Base-by-base conservation (phyloP, 1,284 basidiomycete genomes). In the Trichosporon inkin region DNA sequence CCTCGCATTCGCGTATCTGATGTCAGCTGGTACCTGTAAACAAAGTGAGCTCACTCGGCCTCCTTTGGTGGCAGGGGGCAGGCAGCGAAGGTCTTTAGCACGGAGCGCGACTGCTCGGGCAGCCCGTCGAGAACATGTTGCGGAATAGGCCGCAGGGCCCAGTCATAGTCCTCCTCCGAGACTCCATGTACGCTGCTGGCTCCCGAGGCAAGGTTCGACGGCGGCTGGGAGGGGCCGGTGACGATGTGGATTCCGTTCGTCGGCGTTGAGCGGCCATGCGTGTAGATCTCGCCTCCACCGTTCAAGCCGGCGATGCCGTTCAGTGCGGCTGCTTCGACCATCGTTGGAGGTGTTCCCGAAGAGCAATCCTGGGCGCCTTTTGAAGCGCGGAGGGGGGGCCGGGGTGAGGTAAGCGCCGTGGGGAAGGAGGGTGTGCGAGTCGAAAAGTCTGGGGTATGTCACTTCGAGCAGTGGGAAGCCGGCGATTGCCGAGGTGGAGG, bases 1-100 rank as follows among this genome's bases (percentile, higher is more conserved):
- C 28, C 70, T 71, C 14, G 75, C 72, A 1, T 71, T 57, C 0
- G 76, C 75, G 39, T 71, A 70, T 19, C 78, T 79, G 44, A 0
- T 1, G 24, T 38, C 20, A 53, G 47, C 58, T 3, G 32, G 7
- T 24, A 8, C 22, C n/a, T n/a, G n/a, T n/a, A n/a, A 14, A 2
- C 10, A 16, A 11, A 2, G 6, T 22, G 5, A n/a, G 41, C 44
- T 49, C 22, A 49, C 44, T 49, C 44, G 10, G 17, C 44, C 3
- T 3, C 22, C n/a, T 49, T 49, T 10, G 22, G 22, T 8, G 14
- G 28, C 28, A 32, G 14, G 0, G 44, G 44, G 28, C 24, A 49
- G 3, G 6, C 13, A 16, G 22, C 44, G 22, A 49, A 49, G 10
- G 44, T n/a, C 17, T 28, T 16, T 2, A 49, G 44, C 44, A 49